These are phyloP conservation scores for Aspergillus sclerotiicarbonarius DNA, from an alignment of 495 filamentous ascomycete species.

Conservation along the genomic window DNA sequence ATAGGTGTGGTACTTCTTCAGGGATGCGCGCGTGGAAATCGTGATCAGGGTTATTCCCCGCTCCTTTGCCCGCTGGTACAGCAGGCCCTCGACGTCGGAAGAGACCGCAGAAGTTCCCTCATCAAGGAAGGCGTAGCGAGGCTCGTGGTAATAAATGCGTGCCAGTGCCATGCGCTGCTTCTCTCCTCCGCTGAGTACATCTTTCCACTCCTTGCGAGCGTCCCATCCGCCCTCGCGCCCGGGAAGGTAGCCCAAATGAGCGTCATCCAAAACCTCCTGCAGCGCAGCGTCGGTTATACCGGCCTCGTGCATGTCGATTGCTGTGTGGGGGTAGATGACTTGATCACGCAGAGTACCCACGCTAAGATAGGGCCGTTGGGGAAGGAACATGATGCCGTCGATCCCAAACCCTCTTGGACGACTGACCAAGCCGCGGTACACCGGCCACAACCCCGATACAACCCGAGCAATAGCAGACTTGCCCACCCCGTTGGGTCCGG, in stretches of 20 bases:
- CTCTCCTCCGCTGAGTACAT: conserved; percentile 94
- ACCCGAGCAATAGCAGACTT: conserved; percentile 89
- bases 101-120: conserved; percentile 93
- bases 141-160: conserved; percentile 89
- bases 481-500: conserved; percentile 91
- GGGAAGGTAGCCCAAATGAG: conserved; percentile 82
- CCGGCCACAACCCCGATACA: conserved; percentile 92
- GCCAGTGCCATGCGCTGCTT: conserved; percentile 95
- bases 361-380: conserved; percentile 89
- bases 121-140: conserved; percentile 88
- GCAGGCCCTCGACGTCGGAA: conserved; percentile 87
- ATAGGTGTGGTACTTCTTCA: conserved; percentile 93
- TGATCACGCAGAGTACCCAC: conserved; percentile 96
- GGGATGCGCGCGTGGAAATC: conserved; percentile 84
- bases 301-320: conserved; percentile 86
- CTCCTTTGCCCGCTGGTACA: conserved; percentile 91
- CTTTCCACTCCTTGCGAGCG: conserved; percentile 96
- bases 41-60: conserved; percentile 92
- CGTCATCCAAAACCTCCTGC: conserved; percentile 73
- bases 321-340: conserved; percentile 95
- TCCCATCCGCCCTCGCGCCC: conserved; percentile 96
- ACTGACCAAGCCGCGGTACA: conserved; percentile 87
- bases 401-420: conserved; percentile 75
- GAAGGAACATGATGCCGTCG: conserved; percentile 97
- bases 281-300: conserved; percentile 73